A percentile compares a stretch with the other conserved stretches of the same genome.
phyloP scores from a whole-genome alignment of 305 asterid species.

The Solanum hybrid region DNA sequence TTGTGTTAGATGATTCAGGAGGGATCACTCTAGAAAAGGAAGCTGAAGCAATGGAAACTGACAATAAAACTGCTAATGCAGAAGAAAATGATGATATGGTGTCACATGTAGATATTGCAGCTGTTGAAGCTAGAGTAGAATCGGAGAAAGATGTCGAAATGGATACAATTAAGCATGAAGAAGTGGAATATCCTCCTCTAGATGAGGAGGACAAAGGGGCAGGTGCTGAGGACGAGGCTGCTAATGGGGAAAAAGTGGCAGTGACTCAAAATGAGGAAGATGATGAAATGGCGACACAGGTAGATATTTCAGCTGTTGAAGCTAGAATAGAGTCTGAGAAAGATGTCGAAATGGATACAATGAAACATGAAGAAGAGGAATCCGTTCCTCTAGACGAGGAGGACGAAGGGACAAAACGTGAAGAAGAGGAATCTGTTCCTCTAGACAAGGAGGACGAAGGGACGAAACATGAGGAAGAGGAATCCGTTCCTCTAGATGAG shows the following conservation, averaged over 20 bases:
- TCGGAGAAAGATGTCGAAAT: conserved; percentile 21
- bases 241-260: conserved; percentile 38
- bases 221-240: conserved; percentile 53
- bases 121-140: conserved; percentile 24
- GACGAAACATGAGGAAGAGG: background rate
- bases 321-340: conserved; percentile 13
- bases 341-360: conserved; percentile 35
- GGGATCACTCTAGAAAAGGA: background rate
- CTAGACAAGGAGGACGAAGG: background rate
- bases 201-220: conserved; percentile 45
- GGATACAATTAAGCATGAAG: conserved; percentile 37
- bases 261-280: conserved; percentile 11
- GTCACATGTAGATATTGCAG: conserved; percentile 24
- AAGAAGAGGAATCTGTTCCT: conserved; percentile 25
- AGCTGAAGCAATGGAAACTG: conserved; percentile 7
- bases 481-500: conserved; percentile 29
- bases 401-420: background rate
- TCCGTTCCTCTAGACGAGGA: background rate
- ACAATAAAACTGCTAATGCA: conserved; percentile 11
- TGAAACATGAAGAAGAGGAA: conserved; percentile 38
- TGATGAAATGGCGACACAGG: conserved; percentile 29
- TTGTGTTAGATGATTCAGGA: background rate
- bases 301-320: conserved; percentile 24
- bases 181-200: conserved; percentile 42
- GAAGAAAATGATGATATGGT: conserved; percentile 35